Percentiles rank a stretch among this genome's conserved stretches.
phyloP scores from a whole-genome alignment of 23 red algal genomes.

The Gracilaria vermiculophylla region DNA sequence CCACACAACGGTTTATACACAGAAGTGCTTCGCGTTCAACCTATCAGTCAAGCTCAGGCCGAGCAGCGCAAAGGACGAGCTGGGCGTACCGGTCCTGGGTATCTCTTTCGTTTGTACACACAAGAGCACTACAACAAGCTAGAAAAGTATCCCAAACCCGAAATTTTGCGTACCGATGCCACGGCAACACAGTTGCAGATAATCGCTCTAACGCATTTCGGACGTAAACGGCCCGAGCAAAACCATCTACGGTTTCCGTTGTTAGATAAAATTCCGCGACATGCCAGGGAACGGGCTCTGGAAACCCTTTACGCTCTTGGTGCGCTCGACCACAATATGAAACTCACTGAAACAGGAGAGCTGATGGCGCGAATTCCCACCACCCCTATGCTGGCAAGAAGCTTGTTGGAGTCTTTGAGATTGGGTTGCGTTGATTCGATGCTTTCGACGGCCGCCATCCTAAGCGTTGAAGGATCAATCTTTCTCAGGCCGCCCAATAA shows the following conservation, averaged over 20 bases:
- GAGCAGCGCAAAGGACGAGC: conserved; percentile 89
- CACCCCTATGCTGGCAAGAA: conserved; percentile 70
- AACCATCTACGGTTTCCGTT: conserved; percentile 47
- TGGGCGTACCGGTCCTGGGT: conserved; percentile 64
- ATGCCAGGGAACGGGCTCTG: conserved; percentile 45
- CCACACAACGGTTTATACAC: conserved; percentile 47
- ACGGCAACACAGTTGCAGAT: conserved; percentile 69
- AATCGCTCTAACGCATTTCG: conserved; percentile 29
- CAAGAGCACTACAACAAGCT: conserved; percentile 67
- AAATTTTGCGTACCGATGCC: conserved; percentile 74
- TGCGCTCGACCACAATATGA: conserved; percentile 73
- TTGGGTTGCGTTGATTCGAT: conserved; percentile 60
- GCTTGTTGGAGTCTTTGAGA: conserved; percentile 67
- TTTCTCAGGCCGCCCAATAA: conserved; percentile 47
- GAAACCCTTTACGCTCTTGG: conserved; percentile 76
- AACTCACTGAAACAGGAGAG: conserved; percentile 54
- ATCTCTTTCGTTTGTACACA: conserved; percentile 86
- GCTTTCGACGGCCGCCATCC: conserved; percentile 70
- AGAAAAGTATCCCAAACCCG: conserved; percentile 71
- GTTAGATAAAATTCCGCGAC: conserved; percentile 44
- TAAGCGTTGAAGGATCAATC: conserved; percentile 73
- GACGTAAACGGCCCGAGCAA: not conserved
- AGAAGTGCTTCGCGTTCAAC: conserved; percentile 72
- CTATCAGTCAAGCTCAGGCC: conserved; percentile 79
- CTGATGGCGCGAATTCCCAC: conserved; percentile 81